Conservation (phyloP, 2,329 filamentous ascomycete genomes). For the Hymenotorrendiella dingleyae region DNA sequence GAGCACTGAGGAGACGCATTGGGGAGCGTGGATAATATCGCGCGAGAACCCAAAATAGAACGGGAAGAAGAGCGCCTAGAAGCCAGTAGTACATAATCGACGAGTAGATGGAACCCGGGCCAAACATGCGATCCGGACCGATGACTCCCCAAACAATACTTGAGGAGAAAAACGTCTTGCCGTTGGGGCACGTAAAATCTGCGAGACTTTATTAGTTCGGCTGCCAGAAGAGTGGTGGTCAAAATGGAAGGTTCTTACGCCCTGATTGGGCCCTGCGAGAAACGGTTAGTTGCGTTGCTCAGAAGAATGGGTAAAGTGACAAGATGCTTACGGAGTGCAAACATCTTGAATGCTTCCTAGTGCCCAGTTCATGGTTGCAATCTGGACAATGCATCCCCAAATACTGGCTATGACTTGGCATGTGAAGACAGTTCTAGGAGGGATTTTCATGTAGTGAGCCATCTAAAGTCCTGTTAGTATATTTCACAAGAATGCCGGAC, state of each 20-base stretch:
- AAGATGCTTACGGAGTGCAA: constrained; percentile 45
- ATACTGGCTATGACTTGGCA: constrained; percentile 45
- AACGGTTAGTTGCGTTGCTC: constrained; percentile 42
- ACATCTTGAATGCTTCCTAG: constrained; percentile 56
- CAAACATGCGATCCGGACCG: constrained; percentile 65
- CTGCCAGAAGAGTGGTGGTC: too few species aligned
- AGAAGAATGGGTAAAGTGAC: background rate
- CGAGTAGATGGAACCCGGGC: constrained; percentile 55
- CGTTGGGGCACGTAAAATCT: constrained; percentile 50
- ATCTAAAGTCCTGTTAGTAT: constrained; percentile 46
- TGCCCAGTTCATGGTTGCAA: constrained; percentile 56
- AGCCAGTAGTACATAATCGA: constrained; percentile 68
- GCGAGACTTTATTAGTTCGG: too few species aligned
- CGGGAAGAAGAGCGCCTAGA: constrained; percentile 57
- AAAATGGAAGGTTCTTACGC: too few species aligned
- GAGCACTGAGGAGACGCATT: constrained; percentile 50
- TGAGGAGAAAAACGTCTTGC: constrained; percentile 58
- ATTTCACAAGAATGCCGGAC: constrained; percentile 8
- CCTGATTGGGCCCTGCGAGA: constrained; percentile 40
- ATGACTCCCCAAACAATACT: constrained; percentile 67
- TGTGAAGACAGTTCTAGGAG: constrained; percentile 29
- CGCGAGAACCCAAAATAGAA: constrained; percentile 49
- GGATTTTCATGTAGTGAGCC: constrained; percentile 55
- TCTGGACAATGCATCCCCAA: constrained; percentile 58
- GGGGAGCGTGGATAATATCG: constrained; percentile 55